phyloP scores from a whole-genome alignment of 768 basidiomycete species.

The Roridomyces roridus region DNA sequence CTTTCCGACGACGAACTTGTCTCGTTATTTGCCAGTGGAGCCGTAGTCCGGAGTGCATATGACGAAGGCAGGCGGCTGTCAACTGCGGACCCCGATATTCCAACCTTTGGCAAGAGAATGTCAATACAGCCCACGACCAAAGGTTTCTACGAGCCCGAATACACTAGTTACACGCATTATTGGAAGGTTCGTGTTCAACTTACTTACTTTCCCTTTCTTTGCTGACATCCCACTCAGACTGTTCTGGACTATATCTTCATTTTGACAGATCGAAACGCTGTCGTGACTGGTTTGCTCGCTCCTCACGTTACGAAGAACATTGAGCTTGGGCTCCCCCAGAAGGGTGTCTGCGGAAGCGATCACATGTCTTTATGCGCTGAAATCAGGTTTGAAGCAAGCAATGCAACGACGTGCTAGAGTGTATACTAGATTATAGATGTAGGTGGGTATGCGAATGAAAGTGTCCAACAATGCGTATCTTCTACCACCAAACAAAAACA shows the following conservation, averaged over 20 bases:
- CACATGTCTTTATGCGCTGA: constrained; percentile 83
- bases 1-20: constrained; percentile 64
- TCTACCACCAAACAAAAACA: constrained; percentile 18
- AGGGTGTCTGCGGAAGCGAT: constrained; percentile 83
- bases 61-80: constrained; percentile 53
- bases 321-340: constrained; percentile 77
- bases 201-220: not conserved
- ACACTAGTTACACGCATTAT: constrained; percentile 84
- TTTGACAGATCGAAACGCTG: constrained; percentile 39
- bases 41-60: constrained; percentile 69
- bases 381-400: constrained; percentile 41
- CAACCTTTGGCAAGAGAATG: constrained; percentile 60
- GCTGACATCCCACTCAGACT: constrained; percentile 3
- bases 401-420: constrained; percentile 18
- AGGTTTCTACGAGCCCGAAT: constrained; percentile 79
- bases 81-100: constrained; percentile 26
- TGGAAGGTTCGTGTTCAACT: constrained; percentile 81
- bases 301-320: constrained; percentile 67
- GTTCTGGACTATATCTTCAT: constrained; percentile 86
- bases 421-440: constrained; percentile 23
- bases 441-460: constrained; percentile 19
- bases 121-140: constrained; percentile 42
- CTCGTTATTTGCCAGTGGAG: constrained; percentile 46
- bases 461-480: constrained; percentile 14
- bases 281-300: constrained; percentile 61